These are phyloP conservation scores for Penicillium taxi DNA, from an alignment of 495 filamentous ascomycete species.

Conservation along the genomic window DNA sequence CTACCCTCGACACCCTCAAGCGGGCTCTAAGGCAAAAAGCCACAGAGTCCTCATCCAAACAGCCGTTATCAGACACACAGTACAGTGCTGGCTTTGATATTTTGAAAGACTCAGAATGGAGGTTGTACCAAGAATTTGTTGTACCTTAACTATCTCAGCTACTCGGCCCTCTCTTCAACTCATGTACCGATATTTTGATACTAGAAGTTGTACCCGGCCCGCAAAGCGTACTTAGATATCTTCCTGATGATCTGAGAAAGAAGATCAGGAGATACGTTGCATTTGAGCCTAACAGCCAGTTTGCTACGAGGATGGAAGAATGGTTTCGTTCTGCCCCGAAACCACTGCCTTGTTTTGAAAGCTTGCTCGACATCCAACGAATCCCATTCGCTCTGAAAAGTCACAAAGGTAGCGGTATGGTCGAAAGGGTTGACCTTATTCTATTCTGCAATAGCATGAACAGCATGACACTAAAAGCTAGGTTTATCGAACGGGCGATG, in stretches of 20 bases:
- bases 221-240: slow-evolving; percentile 46
- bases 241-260: slow-evolving; percentile 37
- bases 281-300: slow-evolving; percentile 49
- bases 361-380: slow-evolving; percentile 35
- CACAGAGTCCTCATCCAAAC: too few species aligned
- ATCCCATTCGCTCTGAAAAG: slow-evolving; percentile 34
- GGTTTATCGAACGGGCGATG: slow-evolving; percentile 42
- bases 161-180: slow-evolving; percentile 41
- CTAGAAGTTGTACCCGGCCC: slow-evolving; percentile 57
- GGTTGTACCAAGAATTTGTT: too few species aligned
- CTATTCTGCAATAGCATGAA: slow-evolving; percentile 62
- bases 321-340: slow-evolving; percentile 26
- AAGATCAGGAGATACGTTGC: slow-evolving; percentile 47
- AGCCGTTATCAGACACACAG: too few species aligned
- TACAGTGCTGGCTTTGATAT: too few species aligned
- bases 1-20: too few species aligned
- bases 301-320: slow-evolving; percentile 41
- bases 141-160: too few species aligned
- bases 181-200: slow-evolving; percentile 41
- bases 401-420: slow-evolving; percentile 2
- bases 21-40: too few species aligned
- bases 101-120: too few species aligned
- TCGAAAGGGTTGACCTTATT: slow-evolving; percentile 47
- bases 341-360: slow-evolving; percentile 44
- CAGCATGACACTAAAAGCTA: slow-evolving; percentile 46